phyloP scores from a whole-genome alignment of 805 yeast genomes.

The Komagataella pseudopastoris region DNA sequence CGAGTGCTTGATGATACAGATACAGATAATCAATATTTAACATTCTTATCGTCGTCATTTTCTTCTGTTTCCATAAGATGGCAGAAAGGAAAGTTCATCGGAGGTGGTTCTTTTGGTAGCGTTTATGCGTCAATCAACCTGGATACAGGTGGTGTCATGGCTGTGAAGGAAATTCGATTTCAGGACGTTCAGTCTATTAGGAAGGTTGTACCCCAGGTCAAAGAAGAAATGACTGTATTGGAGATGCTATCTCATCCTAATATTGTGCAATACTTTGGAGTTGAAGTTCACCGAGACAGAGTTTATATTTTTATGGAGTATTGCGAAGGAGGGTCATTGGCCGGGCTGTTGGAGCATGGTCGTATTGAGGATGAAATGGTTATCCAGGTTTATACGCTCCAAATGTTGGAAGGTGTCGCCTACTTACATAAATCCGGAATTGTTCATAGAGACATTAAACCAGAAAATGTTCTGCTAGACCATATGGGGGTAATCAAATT shows the following conservation, averaged over 20 bases:
- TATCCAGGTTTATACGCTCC: conserved; percentile 78
- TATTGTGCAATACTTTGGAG: conserved; percentile 92
- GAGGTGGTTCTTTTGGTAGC: conserved; percentile 92
- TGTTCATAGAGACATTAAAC: conserved; percentile 95
- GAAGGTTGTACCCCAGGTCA: conserved; percentile 75
- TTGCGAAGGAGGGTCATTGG: conserved; percentile 92
- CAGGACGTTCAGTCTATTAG: conserved; percentile 80
- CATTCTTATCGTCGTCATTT: conserved; percentile 78
- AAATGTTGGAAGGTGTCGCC: conserved; percentile 90
- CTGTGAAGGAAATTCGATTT: conserved; percentile 88
- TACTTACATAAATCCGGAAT: conserved; percentile 90
- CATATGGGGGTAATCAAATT: conserved; percentile 88
- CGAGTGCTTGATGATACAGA: conserved; percentile 81
- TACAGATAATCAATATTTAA: conserved; percentile 75
- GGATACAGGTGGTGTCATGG: conserved; percentile 93
- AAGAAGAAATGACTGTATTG: conserved; percentile 92
- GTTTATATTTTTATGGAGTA: conserved; percentile 96
- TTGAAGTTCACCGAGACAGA: conserved; percentile 90
- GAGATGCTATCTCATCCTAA: conserved; percentile 95
- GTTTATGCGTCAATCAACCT: conserved; percentile 87
- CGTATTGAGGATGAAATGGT: conserved; percentile 92
- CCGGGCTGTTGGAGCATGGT: conserved; percentile 78
- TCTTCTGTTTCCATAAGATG: conserved; percentile 88
- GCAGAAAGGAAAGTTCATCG: conserved; percentile 91
- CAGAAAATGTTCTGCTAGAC: conserved; percentile 83